Percentiles rank a stretch among this genome's conserved stretches.
Evolutionary conservation across 2,329 filamentous ascomycete genomes (phyloP).

Genomic region (Sclerotinia borealis): DNA sequence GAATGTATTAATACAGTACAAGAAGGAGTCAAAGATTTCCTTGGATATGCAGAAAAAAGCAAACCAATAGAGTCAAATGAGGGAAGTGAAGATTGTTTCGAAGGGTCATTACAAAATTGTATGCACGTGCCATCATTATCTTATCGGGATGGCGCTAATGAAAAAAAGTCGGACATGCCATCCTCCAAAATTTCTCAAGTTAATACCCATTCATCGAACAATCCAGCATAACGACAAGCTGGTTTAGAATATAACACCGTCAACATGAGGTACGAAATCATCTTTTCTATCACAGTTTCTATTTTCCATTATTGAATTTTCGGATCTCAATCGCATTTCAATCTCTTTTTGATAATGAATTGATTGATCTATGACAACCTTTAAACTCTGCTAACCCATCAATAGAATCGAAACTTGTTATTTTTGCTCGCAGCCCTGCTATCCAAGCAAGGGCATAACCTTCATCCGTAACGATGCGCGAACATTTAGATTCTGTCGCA

Average conservation of each 20-base stretch:
- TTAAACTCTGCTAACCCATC: not conserved
- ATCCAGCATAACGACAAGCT: slow-evolving; percentile 12
- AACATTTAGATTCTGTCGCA: slow-evolving; percentile 51
- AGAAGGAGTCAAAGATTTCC: not conserved
- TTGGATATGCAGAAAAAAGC: not conserved
- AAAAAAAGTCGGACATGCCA: slow-evolving; percentile 11
- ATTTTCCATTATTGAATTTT: not conserved
- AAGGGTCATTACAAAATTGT: not conserved
- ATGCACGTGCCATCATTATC: slow-evolving; percentile 11
- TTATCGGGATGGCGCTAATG: slow-evolving; percentile 11
- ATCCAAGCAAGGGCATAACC: slow-evolving; percentile 55
- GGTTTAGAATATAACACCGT: not conserved
- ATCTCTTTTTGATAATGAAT: not conserved
- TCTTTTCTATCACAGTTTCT: not conserved
- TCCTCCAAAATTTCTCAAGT: slow-evolving; percentile 12
- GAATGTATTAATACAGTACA: not conserved
- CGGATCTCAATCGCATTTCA: not conserved
- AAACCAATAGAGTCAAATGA: not conserved
- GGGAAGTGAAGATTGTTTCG: not conserved
- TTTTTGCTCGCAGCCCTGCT: slow-evolving; percentile 64
- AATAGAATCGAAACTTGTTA: slow-evolving; percentile 35
- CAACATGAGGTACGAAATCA: slow-evolving; percentile 13
- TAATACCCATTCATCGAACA: slow-evolving; percentile 1
- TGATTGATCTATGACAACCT: not conserved
- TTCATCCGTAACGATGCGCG: slow-evolving; percentile 37